phyloP scores from a whole-genome alignment of 768 basidiomycete species.

The Phaeotremella fagi region DNA sequence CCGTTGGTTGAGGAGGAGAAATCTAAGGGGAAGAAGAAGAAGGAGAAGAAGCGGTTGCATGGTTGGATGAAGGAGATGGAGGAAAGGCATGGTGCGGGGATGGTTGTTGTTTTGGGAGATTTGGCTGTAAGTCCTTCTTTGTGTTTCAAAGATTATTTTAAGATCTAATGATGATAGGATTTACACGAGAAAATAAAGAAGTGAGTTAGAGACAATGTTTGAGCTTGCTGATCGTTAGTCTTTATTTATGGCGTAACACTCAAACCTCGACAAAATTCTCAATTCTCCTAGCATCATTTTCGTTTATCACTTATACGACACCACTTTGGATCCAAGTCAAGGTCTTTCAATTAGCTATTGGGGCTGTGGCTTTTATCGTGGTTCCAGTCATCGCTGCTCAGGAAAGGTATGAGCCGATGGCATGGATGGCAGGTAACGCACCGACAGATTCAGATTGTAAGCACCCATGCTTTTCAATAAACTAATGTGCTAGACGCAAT shows the following conservation, averaged over 20 bases:
- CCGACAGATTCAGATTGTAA: conserved; percentile 12
- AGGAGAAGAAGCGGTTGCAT: conserved; percentile 9
- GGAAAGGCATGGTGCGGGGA: conserved; percentile 13
- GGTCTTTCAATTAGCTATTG: conserved; percentile 14
- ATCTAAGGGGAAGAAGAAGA: neutral
- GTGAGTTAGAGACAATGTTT: neutral
- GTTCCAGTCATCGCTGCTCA: conserved; percentile 19
- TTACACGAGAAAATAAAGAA: conserved; percentile 21
- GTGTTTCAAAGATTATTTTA: neutral
- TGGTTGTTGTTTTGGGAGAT: conserved; percentile 19
- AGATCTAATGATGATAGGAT: conserved; percentile 6
- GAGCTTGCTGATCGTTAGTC: conserved; percentile 1
- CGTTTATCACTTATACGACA: conserved; percentile 4
- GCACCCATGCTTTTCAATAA: neutral
- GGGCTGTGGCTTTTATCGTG: conserved; percentile 16
- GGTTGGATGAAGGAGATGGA: conserved; percentile 8
- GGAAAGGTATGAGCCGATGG: conserved; percentile 19
- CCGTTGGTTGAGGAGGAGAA: neutral
- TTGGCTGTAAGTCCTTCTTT: conserved; percentile 21
- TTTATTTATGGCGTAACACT: conserved; percentile 17
- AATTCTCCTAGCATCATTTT: conserved; percentile 1
- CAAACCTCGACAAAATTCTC: conserved; percentile 8
- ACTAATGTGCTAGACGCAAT: conserved; percentile 9
- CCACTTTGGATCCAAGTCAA: conserved; percentile 15
- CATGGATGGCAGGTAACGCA: conserved; percentile 10